These are phyloP conservation scores for Aspergillus intermedius DNA, from an alignment of 2,329 filamentous ascomycete genomes.

Conservation along the genomic window DNA sequence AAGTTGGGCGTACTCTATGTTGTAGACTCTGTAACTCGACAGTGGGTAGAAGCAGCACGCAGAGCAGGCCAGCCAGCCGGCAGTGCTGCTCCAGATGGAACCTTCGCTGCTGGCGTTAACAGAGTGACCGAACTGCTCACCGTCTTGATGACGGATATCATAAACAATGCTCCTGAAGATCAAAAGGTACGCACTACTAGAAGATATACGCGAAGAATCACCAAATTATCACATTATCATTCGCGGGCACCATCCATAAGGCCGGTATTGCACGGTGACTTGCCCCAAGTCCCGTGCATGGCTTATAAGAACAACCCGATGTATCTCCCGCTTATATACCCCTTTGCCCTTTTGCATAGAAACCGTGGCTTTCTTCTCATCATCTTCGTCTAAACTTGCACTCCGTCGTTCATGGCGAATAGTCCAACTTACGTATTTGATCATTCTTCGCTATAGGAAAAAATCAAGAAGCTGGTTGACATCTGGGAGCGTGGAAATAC, in stretches of 20 bases:
- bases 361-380: constrained; percentile 13
- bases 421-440: constrained; percentile 45
- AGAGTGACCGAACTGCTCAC: constrained; percentile 94
- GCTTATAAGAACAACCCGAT: constrained; percentile 16
- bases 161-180: constrained; percentile 78
- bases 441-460: constrained; percentile 62
- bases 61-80: constrained; percentile 74
- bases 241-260: constrained; percentile 22
- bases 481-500: constrained; percentile 97
- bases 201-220: constrained; percentile 20
- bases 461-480: constrained; percentile 89
- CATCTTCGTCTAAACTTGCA: constrained; percentile 13
- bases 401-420: constrained; percentile 24
- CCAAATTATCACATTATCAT: constrained; percentile 21
- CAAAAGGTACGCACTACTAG: constrained; percentile 80
- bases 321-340: constrained; percentile 20
- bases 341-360: constrained; percentile 16
- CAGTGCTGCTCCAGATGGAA: constrained; percentile 77
- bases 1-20: constrained; percentile 99
- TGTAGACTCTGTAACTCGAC: constrained; percentile 98
- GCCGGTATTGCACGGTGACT: constrained; percentile 18
- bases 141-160: constrained; percentile 89
- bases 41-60: constrained; percentile 96
- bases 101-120: constrained; percentile 89
- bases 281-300: constrained; percentile 19